phyloP scores from a whole-genome alignment of 129 eudicot genomes.

The Pseudognaphalium luteoalbum region DNA sequence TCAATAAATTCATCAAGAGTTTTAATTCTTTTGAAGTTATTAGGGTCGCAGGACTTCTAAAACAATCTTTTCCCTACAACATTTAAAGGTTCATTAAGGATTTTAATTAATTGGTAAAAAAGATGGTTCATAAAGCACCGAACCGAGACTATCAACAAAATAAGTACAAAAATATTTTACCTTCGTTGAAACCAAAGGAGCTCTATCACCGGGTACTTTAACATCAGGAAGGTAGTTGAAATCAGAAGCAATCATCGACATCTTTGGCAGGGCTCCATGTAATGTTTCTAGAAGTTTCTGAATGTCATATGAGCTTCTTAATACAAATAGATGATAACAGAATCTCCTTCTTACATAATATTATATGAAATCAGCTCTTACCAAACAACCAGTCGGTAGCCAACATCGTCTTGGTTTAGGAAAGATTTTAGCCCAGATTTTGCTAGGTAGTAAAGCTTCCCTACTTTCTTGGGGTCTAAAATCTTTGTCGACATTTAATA shows the following conservation, averaged over 20 bases:
- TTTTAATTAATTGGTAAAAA: not conserved
- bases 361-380: conserved; percentile 18
- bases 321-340: conserved; percentile 19
- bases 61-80: not conserved
- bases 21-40: not conserved
- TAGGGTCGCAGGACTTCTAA: not conserved
- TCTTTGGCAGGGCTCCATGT: conserved; percentile 91
- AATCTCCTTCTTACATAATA: not conserved
- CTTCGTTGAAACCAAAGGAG: conserved; percentile 92
- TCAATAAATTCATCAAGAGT: not conserved
- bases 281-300: conserved; percentile 86
- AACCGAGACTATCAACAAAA: not conserved
- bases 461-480: conserved; percentile 40
- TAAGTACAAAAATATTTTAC: conserved; percentile 35
- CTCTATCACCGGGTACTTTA: conserved; percentile 82
- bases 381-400: conserved; percentile 98
- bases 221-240: conserved; percentile 97
- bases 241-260: conserved; percentile 95
- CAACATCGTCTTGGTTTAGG: conserved; percentile 86
- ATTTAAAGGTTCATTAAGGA: not conserved
- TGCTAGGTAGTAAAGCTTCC: conserved; percentile 42
- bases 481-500: conserved; percentile 60
- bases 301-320: conserved; percentile 3
- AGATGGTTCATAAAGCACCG: not conserved
- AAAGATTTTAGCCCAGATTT: conserved; percentile 65